A percentile compares a stretch with the other conserved stretches of the same genome.
Evolutionary conservation across 2,329 filamentous ascomycete species (phyloP).

Genomic region (Trichophyton rubrum): DNA sequence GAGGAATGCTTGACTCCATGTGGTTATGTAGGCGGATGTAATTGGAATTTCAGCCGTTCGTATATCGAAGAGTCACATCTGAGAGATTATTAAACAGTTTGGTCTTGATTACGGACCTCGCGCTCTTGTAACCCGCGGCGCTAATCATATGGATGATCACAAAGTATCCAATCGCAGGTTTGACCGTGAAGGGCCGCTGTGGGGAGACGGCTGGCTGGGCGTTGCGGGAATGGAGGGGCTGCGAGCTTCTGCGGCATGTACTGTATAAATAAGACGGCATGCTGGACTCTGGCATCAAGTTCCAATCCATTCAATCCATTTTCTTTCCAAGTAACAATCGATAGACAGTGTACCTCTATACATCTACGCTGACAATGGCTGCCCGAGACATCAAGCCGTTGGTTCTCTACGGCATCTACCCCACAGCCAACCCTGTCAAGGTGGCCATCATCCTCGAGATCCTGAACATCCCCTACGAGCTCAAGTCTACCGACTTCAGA

Average conservation of each 20-base stretch:
- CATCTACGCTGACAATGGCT: constrained; percentile 2
- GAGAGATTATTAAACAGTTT: too few relatives aligned
- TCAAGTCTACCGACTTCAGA: not conserved
- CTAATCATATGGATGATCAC: not conserved
- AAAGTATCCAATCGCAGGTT: not conserved
- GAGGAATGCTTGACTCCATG: too few relatives aligned
- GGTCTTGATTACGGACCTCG: too few relatives aligned
- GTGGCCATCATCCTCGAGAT: constrained; percentile 4
- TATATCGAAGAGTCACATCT: too few relatives aligned
- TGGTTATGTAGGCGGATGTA: too few relatives aligned
- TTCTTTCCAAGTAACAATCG: not conserved
- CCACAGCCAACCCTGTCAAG: constrained; percentile 2
- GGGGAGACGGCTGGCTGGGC: not conserved
- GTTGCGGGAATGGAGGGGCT: not conserved
- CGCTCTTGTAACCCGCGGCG: too few relatives aligned
- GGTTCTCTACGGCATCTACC: constrained; percentile 10
- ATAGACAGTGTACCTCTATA: not conserved
- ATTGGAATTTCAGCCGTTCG: too few relatives aligned
- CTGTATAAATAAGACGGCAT: not conserved
- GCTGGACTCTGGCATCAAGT: not conserved
- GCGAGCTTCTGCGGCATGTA: not conserved
- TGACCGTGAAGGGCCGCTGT: not conserved
- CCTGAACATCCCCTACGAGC: constrained; percentile 6
- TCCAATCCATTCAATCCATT: not conserved
- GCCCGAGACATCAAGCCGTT: constrained; percentile 13